Percentiles rank a stretch among this genome's conserved stretches.
Evolutionary conservation across 257 asterid genomes (phyloP).

Genomic region (Catharanthus roseus): DNA sequence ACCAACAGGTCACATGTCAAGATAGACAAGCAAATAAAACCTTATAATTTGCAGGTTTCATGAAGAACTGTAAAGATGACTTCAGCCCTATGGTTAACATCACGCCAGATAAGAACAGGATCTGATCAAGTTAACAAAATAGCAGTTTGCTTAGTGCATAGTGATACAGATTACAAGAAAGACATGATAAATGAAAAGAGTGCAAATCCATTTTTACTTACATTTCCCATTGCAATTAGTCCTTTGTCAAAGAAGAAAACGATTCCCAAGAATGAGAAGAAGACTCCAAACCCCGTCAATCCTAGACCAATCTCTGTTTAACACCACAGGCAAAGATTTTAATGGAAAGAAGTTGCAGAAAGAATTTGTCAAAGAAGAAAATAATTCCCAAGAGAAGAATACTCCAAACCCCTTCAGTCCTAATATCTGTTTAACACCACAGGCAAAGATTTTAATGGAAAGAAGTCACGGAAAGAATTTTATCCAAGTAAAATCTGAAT

Average conservation of each 20-base stretch:
- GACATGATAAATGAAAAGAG: conserved; percentile 12
- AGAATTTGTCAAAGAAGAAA: too few species aligned
- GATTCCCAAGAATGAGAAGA: conserved; percentile 82
- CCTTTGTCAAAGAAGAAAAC: conserved; percentile 91
- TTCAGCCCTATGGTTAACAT: conserved; percentile 75
- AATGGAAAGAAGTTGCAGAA: conserved; percentile 6
- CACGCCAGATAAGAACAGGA: conserved; percentile 95
- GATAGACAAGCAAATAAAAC: conserved; percentile 25
- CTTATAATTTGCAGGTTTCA: conserved; percentile 84
- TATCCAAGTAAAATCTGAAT: background rate
- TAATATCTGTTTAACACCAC: conserved; percentile 23
- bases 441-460: conserved; percentile 12
- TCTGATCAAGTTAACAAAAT: conserved; percentile 43
- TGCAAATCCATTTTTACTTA: conserved; percentile 35
- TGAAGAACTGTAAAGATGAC: conserved; percentile 86
- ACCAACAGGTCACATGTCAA: background rate
- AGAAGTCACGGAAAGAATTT: background rate
- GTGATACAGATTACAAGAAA: conserved; percentile 9
- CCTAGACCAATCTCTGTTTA: conserved; percentile 93
- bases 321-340: conserved; percentile 12
- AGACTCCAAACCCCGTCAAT: conserved; percentile 89
- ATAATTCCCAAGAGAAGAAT: too few species aligned
- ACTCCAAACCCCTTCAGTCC: too few species aligned
- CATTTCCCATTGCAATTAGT: conserved; percentile 92
- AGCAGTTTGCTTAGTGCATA: background rate